Base-by-base conservation (phyloP, 2,329 filamentous ascomycete species). In the Rutstroemia sp. region DNA sequence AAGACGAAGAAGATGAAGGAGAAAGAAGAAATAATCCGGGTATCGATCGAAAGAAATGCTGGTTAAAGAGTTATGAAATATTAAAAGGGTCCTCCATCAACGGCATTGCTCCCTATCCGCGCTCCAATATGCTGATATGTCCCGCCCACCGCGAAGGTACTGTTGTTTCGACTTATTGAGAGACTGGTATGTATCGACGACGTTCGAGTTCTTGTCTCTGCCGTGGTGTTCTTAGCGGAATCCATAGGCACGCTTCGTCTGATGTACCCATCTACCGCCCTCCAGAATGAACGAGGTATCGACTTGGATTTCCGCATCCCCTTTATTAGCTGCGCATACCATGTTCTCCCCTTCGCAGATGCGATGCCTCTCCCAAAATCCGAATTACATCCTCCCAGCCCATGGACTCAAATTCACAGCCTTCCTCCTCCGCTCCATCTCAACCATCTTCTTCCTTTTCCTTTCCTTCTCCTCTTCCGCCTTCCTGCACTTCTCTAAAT, bases 401-500 rank as follows among this genome's bases (percentile, higher is more conserved):
- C 53, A 55, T 14, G 53, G 51, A 21, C 53, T 71, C 42, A 73
- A 71, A 62, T 73, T 76, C 54, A 72, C 73, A 53, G 72, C 69
- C 53, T 75, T 73, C 39, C 73, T 72, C 51, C 71, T 74, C 63
- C 71, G 73, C 38, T 60, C 61, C 39, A 44, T 51, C 23, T 70
- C 58, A 4, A 65, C 66, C 58, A 71, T 72, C 57, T 70, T 71
- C 38, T 70, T 59, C 54, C 70, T 60, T 63, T 52, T 56, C 40
- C 21, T 51, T 21, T 56, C 54, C 8, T 56, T 39, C 30, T 25
- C 48, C 21, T 56, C 54, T 8, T 56, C 48, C 42, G 17, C 40
- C 21, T 52, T 52, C 14, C 30, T 39, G 34, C 48, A 51, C 40
- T 56, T 56, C 17, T 56, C 54, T 12, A 56, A 21, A 56, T 51